These are phyloP conservation scores for Phylloporus scabripes DNA, from an alignment of 768 basidiomycete genomes.

Conservation along the genomic window DNA sequence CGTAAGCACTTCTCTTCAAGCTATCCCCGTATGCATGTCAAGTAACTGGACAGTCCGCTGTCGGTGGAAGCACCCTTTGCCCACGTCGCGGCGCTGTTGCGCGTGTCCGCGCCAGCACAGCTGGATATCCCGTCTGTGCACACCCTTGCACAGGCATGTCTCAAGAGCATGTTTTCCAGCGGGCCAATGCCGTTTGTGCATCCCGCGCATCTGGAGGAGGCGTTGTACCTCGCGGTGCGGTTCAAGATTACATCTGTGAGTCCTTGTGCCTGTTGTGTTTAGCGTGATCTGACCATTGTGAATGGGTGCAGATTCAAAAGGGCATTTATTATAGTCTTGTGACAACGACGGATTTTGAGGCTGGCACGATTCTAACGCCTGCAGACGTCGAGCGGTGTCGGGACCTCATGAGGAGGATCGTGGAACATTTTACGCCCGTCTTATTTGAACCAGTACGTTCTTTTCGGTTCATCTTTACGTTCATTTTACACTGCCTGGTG, in stretches of 20 bases:
- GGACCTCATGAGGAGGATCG: constrained; percentile 48
- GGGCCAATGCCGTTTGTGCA: constrained; percentile 40
- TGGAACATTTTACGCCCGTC: constrained; percentile 65
- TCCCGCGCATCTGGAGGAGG: constrained; percentile 46
- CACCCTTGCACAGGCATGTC: constrained; percentile 34
- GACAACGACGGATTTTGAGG: constrained; percentile 52
- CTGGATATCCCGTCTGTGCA: constrained; percentile 56
- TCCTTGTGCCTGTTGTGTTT: background rate
- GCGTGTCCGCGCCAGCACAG: constrained; percentile 49
- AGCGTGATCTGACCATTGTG: background rate
- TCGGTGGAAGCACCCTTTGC: constrained; percentile 38
- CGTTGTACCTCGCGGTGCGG: constrained; percentile 45
- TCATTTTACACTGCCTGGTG: background rate
- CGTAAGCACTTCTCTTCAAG: constrained; percentile 39
- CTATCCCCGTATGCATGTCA: background rate
- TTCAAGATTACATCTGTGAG: constrained; percentile 48
- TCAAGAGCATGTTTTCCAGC: constrained; percentile 47
- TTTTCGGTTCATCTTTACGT: background rate
- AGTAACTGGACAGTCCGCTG: constrained; percentile 39
- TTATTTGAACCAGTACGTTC: constrained; percentile 56
- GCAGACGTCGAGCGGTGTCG: constrained; percentile 38
- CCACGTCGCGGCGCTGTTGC: constrained; percentile 50
- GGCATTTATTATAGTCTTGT: constrained; percentile 60
- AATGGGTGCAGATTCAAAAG: constrained; percentile 46
- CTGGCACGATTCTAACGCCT: constrained; percentile 30